phyloP scores from a whole-genome alignment of 1,139 yeast genomes.

The Yamadazyma songkhlaensis region DNA sequence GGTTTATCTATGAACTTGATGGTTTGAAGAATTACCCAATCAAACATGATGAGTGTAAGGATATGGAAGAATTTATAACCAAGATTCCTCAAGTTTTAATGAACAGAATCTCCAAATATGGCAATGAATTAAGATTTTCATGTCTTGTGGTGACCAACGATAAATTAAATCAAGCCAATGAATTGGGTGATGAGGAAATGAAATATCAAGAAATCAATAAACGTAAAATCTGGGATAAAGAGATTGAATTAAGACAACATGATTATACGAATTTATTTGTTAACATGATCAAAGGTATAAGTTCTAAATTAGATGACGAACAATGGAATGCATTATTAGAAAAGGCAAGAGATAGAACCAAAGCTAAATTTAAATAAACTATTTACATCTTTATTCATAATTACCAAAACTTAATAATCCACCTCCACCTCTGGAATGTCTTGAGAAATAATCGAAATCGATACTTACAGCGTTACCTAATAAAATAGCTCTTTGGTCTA shows the following conservation, averaged over 20 bases:
- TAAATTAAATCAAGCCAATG: conserved; percentile 36
- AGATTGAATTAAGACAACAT: conserved; percentile 49
- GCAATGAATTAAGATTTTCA: conserved; percentile 58
- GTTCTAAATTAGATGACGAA: conserved; percentile 32
- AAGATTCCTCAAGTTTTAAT: conserved; percentile 44
- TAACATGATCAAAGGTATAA: conserved; percentile 42
- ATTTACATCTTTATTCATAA: conserved; percentile 21
- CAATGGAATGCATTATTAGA: conserved; percentile 44
- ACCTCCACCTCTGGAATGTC: conserved; percentile 67
- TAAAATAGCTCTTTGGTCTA: conserved; percentile 83
- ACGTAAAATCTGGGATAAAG: conserved; percentile 38
- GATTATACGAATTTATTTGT: conserved; percentile 55
- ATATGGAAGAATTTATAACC: conserved; percentile 40
- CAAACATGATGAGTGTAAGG: conserved; percentile 42
- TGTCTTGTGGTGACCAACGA: conserved; percentile 55
- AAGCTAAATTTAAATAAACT: conserved; percentile 1
- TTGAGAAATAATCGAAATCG: conserved; percentile 91
- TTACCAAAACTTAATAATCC: conserved; percentile 38
- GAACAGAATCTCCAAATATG: conserved; percentile 46
- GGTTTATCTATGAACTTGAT: conserved; percentile 60
- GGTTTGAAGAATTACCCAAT: conserved; percentile 64
- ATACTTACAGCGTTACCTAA: conserved; percentile 86
- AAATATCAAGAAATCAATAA: conserved; percentile 29
- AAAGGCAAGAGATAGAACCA: conserved; percentile 22
- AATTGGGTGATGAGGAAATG: conserved; percentile 34